phyloP scores from a whole-genome alignment of 345 rosid species.

The Populus pruinosa region DNA sequence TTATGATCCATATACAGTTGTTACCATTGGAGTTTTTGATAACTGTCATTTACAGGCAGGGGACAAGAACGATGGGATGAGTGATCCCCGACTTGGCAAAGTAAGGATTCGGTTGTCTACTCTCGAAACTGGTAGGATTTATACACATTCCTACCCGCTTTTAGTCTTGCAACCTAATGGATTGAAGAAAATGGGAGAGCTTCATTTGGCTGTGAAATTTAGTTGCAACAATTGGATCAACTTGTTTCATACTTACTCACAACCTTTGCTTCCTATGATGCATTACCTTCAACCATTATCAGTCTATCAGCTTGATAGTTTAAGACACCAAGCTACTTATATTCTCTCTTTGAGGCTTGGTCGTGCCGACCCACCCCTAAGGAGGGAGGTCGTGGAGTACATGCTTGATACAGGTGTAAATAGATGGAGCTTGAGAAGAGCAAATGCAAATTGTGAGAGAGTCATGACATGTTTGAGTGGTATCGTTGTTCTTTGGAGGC shows the following conservation, averaged over 20 bases:
- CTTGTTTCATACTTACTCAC: slow-evolving; percentile 34
- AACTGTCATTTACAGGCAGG: slow-evolving; percentile 30
- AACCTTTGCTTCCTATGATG: slow-evolving; percentile 42
- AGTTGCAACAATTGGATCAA: slow-evolving; percentile 31
- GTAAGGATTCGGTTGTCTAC: slow-evolving; percentile 45
- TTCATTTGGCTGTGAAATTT: slow-evolving; percentile 41
- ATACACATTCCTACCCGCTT: slow-evolving; percentile 45
- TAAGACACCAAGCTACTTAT: slow-evolving; percentile 43
- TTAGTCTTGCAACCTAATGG: slow-evolving; percentile 38
- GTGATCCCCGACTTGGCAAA: slow-evolving; percentile 42
- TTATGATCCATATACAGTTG: slow-evolving; percentile 48
- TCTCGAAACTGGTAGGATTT: slow-evolving; percentile 30
- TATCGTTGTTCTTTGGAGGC: background rate
- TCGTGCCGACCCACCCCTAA: slow-evolving; percentile 12
- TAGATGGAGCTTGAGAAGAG: slow-evolving; percentile 8
- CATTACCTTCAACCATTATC: slow-evolving; percentile 39
- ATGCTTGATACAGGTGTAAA: slow-evolving; percentile 8
- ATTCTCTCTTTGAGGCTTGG: slow-evolving; percentile 29
- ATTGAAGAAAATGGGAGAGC: slow-evolving; percentile 48
- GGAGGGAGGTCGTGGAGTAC: slow-evolving; percentile 13
- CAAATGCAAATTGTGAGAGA: slow-evolving; percentile 6
- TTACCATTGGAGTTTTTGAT: slow-evolving; percentile 46
- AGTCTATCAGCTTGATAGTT: slow-evolving; percentile 31
- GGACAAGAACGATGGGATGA: slow-evolving; percentile 5
- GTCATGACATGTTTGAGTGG: slow-evolving; percentile 2